phyloP scores from a whole-genome alignment of 345 rosid genomes.

The Carallia brachiata region DNA sequence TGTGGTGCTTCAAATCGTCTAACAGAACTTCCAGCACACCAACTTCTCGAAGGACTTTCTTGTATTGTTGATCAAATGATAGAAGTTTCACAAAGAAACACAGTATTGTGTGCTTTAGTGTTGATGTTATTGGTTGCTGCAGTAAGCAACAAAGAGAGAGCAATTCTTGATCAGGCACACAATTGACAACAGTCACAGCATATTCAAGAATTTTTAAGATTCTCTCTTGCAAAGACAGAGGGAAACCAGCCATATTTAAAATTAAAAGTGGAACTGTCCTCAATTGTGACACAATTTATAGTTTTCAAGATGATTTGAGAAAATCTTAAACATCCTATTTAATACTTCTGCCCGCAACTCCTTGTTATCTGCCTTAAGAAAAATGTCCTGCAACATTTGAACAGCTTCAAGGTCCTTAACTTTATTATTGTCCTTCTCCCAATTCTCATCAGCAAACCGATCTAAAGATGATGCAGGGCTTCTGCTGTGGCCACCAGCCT shows the following conservation, averaged over 20 bases:
- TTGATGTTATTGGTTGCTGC: slow-evolving; percentile 91
- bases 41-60: slow-evolving; percentile 95
- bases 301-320: too few relatives aligned
- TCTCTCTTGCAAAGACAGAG: slow-evolving; percentile 84
- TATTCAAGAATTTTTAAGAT: slow-evolving; percentile 96
- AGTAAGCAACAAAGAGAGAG: slow-evolving; percentile 94
- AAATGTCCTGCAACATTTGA: too few relatives aligned
- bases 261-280: slow-evolving; percentile 95
- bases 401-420: too few relatives aligned
- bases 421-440: slow-evolving; percentile 58
- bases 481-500: too few relatives aligned
- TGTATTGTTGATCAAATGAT: slow-evolving; percentile 98
- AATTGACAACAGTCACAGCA: slow-evolving; percentile 97
- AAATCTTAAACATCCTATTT: too few relatives aligned
- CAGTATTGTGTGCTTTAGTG: slow-evolving; percentile 85
- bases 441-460: slow-evolving; percentile 58
- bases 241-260: slow-evolving; percentile 93
- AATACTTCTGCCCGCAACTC: too few relatives aligned
- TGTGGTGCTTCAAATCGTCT: slow-evolving; percentile 95
- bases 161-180: slow-evolving; percentile 97
- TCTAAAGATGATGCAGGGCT: slow-evolving; percentile 54
- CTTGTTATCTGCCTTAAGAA: too few relatives aligned
- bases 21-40: slow-evolving; percentile 91
- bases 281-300: slow-evolving; percentile 64
- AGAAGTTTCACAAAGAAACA: slow-evolving; percentile 90